A percentile compares a stretch with the other conserved stretches of the same genome.
phyloP scores from a whole-genome alignment of 257 asterid species.

The Oldenlandia corymbosa region DNA sequence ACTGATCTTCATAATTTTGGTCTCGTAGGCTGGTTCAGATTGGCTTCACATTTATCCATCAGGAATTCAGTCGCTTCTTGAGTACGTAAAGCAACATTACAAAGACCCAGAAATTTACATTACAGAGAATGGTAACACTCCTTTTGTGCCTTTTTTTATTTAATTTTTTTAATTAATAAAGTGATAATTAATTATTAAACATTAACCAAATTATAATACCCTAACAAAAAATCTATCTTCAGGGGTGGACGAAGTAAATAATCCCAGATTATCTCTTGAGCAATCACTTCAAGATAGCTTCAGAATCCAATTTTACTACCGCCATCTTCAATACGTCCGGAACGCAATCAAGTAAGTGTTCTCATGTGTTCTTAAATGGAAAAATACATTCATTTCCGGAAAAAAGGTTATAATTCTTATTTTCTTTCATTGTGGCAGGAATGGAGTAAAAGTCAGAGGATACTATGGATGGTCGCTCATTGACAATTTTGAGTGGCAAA shows the following conservation, averaged over 20 bases:
- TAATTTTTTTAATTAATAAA: too few species aligned
- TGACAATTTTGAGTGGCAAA: slow-evolving; percentile 29
- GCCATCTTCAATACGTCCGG: slow-evolving; percentile 14
- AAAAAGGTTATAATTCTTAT: too few species aligned
- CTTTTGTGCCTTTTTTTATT: too few species aligned
- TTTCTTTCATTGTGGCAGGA: neutral
- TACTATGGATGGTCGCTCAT: slow-evolving; percentile 30
- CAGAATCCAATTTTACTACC: slow-evolving; percentile 20
- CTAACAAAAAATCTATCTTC: neutral
- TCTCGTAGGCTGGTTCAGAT: slow-evolving; percentile 1
- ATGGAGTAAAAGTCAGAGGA: slow-evolving; percentile 28
- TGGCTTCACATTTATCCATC: slow-evolving; percentile 26
- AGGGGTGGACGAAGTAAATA: slow-evolving; percentile 30
- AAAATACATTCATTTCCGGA: too few species aligned
- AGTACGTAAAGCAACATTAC: slow-evolving; percentile 21
- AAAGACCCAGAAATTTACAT: slow-evolving; percentile 26
- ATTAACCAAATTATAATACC: too few species aligned
- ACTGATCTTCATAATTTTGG: too few species aligned
- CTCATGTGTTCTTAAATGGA: too few species aligned
- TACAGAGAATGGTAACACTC: slow-evolving; percentile 27
- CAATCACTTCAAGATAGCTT: slow-evolving; percentile 20
- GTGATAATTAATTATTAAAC: too few species aligned
- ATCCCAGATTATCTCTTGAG: slow-evolving; percentile 20
- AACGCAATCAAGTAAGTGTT: slow-evolving; percentile 19
- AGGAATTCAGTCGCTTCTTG: slow-evolving; percentile 23